Evolutionary conservation across 2,329 filamentous ascomycete species (phyloP).

Genomic region (Blastomyces emzantsi): DNA sequence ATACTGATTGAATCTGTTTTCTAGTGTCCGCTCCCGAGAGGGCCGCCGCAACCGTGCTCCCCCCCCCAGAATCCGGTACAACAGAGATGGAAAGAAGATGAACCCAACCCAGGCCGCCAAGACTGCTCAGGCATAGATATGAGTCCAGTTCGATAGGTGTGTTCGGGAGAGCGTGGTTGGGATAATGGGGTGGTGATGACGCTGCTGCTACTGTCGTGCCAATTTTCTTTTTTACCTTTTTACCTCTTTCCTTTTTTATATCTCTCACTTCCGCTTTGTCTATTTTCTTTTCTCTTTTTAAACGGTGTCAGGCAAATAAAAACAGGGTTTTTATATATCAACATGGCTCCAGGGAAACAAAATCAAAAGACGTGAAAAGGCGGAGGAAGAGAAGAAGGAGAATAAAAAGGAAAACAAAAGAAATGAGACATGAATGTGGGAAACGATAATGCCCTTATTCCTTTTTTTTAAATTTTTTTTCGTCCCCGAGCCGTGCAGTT

Average conservation of each 20-base stretch:
- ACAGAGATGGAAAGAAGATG: conserved; percentile 99
- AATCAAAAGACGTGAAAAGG: not conserved
- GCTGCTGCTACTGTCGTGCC: not conserved
- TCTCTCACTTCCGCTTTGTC: not conserved
- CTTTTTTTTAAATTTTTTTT: not conserved
- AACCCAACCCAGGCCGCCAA: conserved; percentile 72
- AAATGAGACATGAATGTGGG: not conserved
- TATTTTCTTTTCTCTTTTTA: conserved; percentile 1
- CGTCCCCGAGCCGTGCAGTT: not conserved
- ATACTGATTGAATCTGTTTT: conserved; percentile 11
- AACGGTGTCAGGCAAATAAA: conserved; percentile 27
- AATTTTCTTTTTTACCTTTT: conserved; percentile 2
- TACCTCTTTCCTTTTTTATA: not conserved
- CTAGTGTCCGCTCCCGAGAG: conserved; percentile 89
- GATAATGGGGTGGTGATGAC: not conserved
- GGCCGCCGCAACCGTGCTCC: conserved; percentile 98
- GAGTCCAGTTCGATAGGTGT: conserved; percentile 3
- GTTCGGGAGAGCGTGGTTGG: conserved; percentile 1
- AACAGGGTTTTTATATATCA: conserved; percentile 16
- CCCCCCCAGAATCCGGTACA: conserved; percentile 95
- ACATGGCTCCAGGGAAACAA: not conserved
- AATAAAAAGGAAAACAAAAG: not conserved
- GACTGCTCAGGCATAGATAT: conserved; percentile 36
- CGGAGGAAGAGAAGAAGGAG: not conserved
- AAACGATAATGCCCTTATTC: not conserved